Base-by-base conservation (phyloP, 2,329 filamentous ascomycete species). In the Akanthomyces lecanii region DNA sequence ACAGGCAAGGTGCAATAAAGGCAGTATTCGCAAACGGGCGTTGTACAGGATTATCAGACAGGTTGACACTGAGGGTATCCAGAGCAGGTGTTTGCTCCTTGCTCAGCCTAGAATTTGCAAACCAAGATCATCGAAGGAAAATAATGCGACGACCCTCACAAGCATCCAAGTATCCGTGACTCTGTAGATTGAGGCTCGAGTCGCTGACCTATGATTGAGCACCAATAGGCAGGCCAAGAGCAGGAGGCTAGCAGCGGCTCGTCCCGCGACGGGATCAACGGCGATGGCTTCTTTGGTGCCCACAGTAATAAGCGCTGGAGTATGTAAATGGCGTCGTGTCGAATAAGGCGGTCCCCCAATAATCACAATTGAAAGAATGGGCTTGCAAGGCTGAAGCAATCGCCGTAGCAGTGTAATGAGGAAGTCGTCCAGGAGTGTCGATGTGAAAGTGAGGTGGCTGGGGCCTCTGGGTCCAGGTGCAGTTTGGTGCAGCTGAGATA, bases 391-490 rank as follows among this genome's bases (percentile, higher is more conserved):
- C 18, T 28, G 59, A 40, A 40, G 33, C 21, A 33, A 53, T 53
- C 12, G 38, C 38, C 14, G n/a, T 12, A 38, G 6, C 25, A 54
- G 21, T 36, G 25, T 28, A 23, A 23, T 42, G 30, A 47, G 3
- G 42, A 54, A 14, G 59, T 23, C 30, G 36, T 5, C 51, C 47
- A 61, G 42, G 28, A 61, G 59, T 54, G 50, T 52, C 16, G 25
- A 53, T 47, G 28, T 58, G 42, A 63, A 63, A 63, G 54, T 63
- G 44, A 53, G 55, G 62, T 63, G 62, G 62, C 62, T 63, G 62
- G 62, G 62, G 50, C 23, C 62, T 60, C 62, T 40, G 48, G 36
- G 50, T 54, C 30, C n/a, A 10, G 48, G 62, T 33, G 55, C 42
- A 33, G n/a, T 7, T 25, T 63, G 62, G 62, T 63, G 62, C 62